Base-by-base conservation (phyloP, 345 rosid species). In the Pelargonium nanum region DNA sequence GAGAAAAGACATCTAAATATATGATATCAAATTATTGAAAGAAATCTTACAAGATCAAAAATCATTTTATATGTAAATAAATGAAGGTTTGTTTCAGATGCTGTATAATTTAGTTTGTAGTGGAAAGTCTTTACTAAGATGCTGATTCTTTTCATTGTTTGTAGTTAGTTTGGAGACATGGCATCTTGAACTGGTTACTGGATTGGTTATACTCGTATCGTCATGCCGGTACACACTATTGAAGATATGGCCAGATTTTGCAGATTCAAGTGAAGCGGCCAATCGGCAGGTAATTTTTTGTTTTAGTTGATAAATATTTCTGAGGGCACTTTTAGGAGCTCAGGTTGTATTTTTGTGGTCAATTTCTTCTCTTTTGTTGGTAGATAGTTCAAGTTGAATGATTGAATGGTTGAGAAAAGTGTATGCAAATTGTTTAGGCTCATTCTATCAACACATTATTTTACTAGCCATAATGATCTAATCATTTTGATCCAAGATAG, bases 211-310 rank as follows among this genome's bases (percentile, higher is more conserved):
- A 30, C 66, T 92, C 6, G 68, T 89, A 66, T 87, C 97, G 40
- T 87, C 89, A 45, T 78, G 75, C 58, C 79, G 97, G 32, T 85
- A 78, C 74, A 60, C 83, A 59, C 76, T 92, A 62, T 74, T 92
- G 62, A 84, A 79, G 68, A 62, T 72, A 28, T 92, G 95, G 97
- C 88, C 86, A 20, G 91, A 82, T 60, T 92, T 85, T 73, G 74
- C 95, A 6, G 88, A 87, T 67, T 92, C 98, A 22, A 80, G 85
- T 60, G 89, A 87, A 77, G 85, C 83, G 51, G 96, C 95, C 22
- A 92, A 87, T 72, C 78, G 26, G 57, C 95, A 87, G 91, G 98
- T 85, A 66, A 22, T 60, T 68, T 52, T 32, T 1, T 22, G 60
- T n/a, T 19, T 26, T 59, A 67, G 54, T 22, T 19, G 24, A 19